Conservation (phyloP, 202 grass and related monocot species). For the Hordeum pubiflorum region DNA sequence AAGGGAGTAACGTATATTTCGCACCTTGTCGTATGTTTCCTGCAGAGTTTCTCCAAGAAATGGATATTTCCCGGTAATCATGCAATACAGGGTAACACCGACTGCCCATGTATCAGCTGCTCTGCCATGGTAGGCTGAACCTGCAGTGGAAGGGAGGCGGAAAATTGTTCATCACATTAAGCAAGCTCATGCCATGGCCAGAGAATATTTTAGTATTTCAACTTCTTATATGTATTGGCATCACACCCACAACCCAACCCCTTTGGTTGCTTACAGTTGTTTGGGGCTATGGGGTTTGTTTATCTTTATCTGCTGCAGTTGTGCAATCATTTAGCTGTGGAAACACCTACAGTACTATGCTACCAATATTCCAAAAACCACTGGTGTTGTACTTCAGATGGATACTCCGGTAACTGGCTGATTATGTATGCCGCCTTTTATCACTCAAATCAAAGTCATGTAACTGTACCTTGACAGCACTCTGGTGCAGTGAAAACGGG, state of each 20-base stretch:
- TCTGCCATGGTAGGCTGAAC: conserved; percentile 64
- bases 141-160: conserved; percentile 17
- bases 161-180: conserved; percentile 1
- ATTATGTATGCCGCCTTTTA: background rate
- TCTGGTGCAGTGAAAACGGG: conserved; percentile 92
- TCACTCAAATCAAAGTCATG: background rate
- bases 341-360: background rate
- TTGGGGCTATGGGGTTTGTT: background rate
- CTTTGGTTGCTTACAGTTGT: conserved; percentile 11
- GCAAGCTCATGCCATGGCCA: background rate
- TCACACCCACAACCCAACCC: background rate
- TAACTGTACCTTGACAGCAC: conserved; percentile 69
- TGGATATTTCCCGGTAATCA: background rate
- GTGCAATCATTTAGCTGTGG: conserved; percentile 4
- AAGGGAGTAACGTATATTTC: background rate
- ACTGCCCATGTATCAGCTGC: conserved; percentile 83
- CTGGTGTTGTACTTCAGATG: background rate
- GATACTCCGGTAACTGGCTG: background rate
- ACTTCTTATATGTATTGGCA: background rate
- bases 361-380: background rate
- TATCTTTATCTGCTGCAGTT: background rate
- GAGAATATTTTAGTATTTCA: background rate
- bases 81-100: conserved; percentile 87
- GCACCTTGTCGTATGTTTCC: background rate
- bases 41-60: background rate